Base-by-base conservation (phyloP, 2,329 filamentous ascomycete species). In the Aspergillus piperis region DNA sequence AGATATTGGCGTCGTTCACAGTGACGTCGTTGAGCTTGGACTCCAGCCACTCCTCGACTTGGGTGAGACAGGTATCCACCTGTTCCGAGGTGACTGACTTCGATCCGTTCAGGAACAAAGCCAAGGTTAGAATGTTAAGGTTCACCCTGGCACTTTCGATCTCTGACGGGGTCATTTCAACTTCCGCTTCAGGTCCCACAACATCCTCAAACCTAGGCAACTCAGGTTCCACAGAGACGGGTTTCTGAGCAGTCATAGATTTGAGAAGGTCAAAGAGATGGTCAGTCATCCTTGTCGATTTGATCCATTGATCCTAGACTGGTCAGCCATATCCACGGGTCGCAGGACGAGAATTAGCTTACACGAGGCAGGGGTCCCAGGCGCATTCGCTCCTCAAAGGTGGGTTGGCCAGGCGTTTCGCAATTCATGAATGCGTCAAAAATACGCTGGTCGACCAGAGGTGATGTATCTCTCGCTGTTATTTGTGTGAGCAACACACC, bases 401-500 rank as follows among this genome's bases (percentile, higher is more conserved):
- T 68, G 21, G 71, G 66, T 49, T 72, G 66, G 5, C 66, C 70
- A 25, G 70, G 68, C 11, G 68, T 64, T 66, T 80, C 77, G 50
- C 76, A 77, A 60, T 76, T 75, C 74, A 77, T 75, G 41, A 78
- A 79, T 32, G 72, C 75, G 44, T 73, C 70, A 53, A 73, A 78
- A 10, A 66, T 68, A 48, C 77, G 75, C 49, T 75, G 71, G 57
- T 80, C 77, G 23, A 69, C 52, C 42, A 70, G 56, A 1, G 70
- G 57, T 0, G 71, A 70, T 10, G 58, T 57, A 49, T 76, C 68
- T 21, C 65, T 68, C 27, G 73, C 77, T 79, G 48, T 57, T 58
- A 10, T 8, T 11, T 30, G 25, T 8, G 30, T 36, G 47, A 39
- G 54, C 11, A 19, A 23, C 23, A 6, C 54, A 15, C 11, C 32